These are phyloP conservation scores for Chytriomyces sp. DNA, from an alignment of 192 early-diverging fungal genomes.

Conservation along the genomic window DNA sequence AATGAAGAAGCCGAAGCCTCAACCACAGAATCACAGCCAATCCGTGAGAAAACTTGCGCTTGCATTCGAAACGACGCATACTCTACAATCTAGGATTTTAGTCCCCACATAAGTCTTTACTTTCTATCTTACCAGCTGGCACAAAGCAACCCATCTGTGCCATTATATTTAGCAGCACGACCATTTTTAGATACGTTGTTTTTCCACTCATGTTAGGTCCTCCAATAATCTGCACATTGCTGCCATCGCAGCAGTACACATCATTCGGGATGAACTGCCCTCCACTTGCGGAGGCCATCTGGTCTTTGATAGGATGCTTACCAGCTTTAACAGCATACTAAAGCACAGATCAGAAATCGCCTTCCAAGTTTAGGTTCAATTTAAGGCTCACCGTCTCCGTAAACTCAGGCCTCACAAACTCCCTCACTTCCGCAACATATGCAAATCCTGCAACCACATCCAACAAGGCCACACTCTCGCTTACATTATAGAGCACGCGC, in stretches of 20 bases:
- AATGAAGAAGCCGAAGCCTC: slow-evolving; percentile 71
- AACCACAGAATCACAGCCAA: slow-evolving; percentile 54
- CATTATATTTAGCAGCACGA: slow-evolving; percentile 76
- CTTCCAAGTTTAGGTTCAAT: background rate
- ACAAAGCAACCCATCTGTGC: slow-evolving; percentile 86
- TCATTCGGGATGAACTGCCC: slow-evolving; percentile 73
- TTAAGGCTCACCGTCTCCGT: slow-evolving; percentile 55
- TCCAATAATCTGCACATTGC: slow-evolving; percentile 76
- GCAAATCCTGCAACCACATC: slow-evolving; percentile 82
- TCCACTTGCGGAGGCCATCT: slow-evolving; percentile 22
- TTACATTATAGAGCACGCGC: slow-evolving; percentile 64
- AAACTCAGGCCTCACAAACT: slow-evolving; percentile 73
- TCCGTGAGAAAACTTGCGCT: slow-evolving; percentile 74
- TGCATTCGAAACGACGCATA: slow-evolving; percentile 73
- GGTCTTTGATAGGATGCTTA: slow-evolving; percentile 75
- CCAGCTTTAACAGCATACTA: slow-evolving; percentile 71
- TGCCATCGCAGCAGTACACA: slow-evolving; percentile 52
- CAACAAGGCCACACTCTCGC: slow-evolving; percentile 65
- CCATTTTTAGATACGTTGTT: slow-evolving; percentile 81
- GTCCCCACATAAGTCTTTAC: too few relatives aligned
- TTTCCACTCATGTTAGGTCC: slow-evolving; percentile 95
- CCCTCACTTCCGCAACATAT: slow-evolving; percentile 20
- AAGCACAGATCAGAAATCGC: too few relatives aligned
- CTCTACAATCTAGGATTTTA: too few relatives aligned
- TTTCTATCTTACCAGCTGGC: slow-evolving; percentile 55